Percentiles rank a stretch among this genome's conserved stretches.
phyloP scores from a whole-genome alignment of 2,329 filamentous ascomycete species.

The Berkeleyomyces rouxiae region DNA sequence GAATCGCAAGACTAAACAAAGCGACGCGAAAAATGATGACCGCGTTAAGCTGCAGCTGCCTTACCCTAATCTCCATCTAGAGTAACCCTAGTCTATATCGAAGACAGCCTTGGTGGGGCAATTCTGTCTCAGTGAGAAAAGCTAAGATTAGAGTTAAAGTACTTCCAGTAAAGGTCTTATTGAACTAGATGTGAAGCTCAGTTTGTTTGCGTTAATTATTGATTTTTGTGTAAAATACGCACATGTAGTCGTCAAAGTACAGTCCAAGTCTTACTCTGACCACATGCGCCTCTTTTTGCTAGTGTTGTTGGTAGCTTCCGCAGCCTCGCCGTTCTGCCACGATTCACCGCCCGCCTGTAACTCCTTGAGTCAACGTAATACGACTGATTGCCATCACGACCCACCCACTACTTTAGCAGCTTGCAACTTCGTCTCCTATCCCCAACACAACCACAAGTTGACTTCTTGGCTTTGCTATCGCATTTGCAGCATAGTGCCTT shows the following conservation, averaged over 20 bases:
- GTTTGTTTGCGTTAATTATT: too few species aligned
- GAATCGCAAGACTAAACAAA: neutral
- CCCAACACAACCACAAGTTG: neutral
- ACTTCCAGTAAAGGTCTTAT: neutral
- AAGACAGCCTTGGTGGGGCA: neutral
- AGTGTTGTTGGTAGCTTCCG: neutral
- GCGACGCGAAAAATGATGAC: neutral
- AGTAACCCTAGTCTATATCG: neutral
- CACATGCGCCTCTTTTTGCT: too few species aligned
- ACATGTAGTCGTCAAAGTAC: too few species aligned
- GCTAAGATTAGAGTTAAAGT: neutral
- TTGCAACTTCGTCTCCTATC: neutral
- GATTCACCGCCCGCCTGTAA: conserved; percentile 2
- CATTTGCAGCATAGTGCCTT: conserved; percentile 11
- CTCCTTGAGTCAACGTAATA: neutral
- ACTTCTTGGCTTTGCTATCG: neutral
- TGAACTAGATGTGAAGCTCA: too few species aligned
- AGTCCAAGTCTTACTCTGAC: too few species aligned
- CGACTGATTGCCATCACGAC: neutral
- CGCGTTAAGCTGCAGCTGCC: neutral
- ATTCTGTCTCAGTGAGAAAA: neutral
- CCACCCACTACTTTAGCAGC: neutral
- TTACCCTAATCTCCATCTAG: neutral
- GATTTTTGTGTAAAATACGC: too few species aligned
- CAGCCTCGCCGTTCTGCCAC: conserved; percentile 8